Evolutionary conservation across 2,329 filamentous ascomycete species (phyloP), one percentile per base, ranked within the genome.

Genomic region (Aspergillus phoenicis): DNA sequence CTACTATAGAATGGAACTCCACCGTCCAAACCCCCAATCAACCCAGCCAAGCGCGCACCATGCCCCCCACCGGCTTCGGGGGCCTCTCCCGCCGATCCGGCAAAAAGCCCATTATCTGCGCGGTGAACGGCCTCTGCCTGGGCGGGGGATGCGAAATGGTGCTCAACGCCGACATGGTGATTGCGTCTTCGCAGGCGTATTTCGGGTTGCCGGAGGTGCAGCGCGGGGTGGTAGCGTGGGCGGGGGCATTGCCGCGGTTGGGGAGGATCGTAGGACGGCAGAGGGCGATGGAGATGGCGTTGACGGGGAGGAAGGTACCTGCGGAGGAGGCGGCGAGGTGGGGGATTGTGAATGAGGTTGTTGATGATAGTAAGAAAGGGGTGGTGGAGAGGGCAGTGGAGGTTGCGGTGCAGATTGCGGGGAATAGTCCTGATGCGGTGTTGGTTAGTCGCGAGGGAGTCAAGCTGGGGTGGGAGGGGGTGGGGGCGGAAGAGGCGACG

Each of bases 141-240:
- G 91, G 91, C 45, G 91, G 91, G 45, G 91, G 90, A 1, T 87
- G 89, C 76, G 91, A 94, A 78, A 91, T 93, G 78, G 83, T 86
- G 17, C 79, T 90, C 60, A 91, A 92, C 75, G 83, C 83, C 58
- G 91, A 94, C 77, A 75, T 93, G 59, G 83, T 91, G 2, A 74
- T 93, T 33, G 89, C 41, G 11, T 70, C 69, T 1, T 69, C 77
- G 10, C 61, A 62, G 11, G 88, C 89, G 0, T 79, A 77, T 22
- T 92, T 94, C 70, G 86, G 83, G 1, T 80, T 93, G 7, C 90
- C 91, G 0, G 91, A 93, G 77, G 88, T 89, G 4, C 86, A 84
- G 67, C 82, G 87, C 51, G 90, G 90, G 4, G 89, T 92, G 8
- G 85, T 89, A 8, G 88, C 90, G 36, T 79, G 90, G 8, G 89